These are phyloP conservation scores for Phaeodactylum tricornutum DNA, from an alignment of 108 stramenopile species.

Conservation along the genomic window DNA sequence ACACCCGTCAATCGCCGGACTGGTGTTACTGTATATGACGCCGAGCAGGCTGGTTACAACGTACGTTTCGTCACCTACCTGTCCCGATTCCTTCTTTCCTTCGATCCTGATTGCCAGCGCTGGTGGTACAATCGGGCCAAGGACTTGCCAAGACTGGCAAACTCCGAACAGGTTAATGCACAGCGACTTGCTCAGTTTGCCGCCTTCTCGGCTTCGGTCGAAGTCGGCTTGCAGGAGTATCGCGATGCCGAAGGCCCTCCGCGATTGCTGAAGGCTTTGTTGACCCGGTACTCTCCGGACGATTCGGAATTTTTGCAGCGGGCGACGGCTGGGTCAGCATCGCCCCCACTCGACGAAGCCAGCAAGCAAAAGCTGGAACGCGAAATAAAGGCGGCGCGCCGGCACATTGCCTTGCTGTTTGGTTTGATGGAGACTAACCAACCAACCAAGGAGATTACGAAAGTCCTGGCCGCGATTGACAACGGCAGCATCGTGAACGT, in stretches of 20 bases:
- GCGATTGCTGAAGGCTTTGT: slow-evolving; percentile 29
- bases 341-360: background rate
- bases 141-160: slow-evolving; percentile 44
- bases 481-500: slow-evolving; percentile 54
- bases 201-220: slow-evolving; percentile 66
- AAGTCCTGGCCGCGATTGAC: slow-evolving; percentile 58
- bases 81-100: slow-evolving; percentile 57
- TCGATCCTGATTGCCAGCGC: slow-evolving; percentile 64
- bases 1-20: slow-evolving; percentile 76
- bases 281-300: slow-evolving; percentile 35
- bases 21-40: slow-evolving; percentile 67
- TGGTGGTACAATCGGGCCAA: slow-evolving; percentile 66
- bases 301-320: background rate
- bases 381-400: slow-evolving; percentile 64
- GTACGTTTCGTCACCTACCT: slow-evolving; percentile 73
- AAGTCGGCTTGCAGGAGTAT: slow-evolving; percentile 71
- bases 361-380: slow-evolving; percentile 6
- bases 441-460: slow-evolving; percentile 57
- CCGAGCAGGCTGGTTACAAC: slow-evolving; percentile 67
- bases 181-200: slow-evolving; percentile 63
- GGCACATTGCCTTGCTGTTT: slow-evolving; percentile 78
- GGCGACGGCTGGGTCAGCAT: background rate
- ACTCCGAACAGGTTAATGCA: slow-evolving; percentile 36
- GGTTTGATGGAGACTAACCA: slow-evolving; percentile 57
- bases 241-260: slow-evolving; percentile 35